phyloP scores from a whole-genome alignment of 1,284 basidiomycete species.

The Moniliella sp. region DNA sequence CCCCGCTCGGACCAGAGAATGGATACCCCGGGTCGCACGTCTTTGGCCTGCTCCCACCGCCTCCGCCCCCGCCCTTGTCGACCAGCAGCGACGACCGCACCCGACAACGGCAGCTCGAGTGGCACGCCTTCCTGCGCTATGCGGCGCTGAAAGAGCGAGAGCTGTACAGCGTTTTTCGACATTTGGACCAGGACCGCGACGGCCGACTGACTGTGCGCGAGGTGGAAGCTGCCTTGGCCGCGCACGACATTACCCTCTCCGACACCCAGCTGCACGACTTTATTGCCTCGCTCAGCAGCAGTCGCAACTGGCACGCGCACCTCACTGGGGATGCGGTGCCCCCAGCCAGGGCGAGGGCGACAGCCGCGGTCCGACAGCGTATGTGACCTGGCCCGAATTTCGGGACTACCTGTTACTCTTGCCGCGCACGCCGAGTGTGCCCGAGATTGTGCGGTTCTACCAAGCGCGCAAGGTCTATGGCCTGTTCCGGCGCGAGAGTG shows the following conservation, averaged over 20 bases:
- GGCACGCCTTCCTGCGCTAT: constrained; percentile 31
- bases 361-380: too few relatives aligned
- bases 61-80: too few relatives aligned
- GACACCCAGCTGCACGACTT: constrained; percentile 23
- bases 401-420: constrained; percentile 29
- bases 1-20: too few relatives aligned
- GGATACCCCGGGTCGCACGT: too few relatives aligned
- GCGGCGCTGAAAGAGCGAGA: constrained; percentile 31
- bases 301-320: too few relatives aligned
- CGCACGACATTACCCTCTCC: too few relatives aligned
- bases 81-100: too few relatives aligned
- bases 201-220: constrained; percentile 21
- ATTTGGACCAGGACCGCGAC: constrained; percentile 27
- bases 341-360: too few relatives aligned
- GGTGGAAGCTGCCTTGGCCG: constrained; percentile 19
- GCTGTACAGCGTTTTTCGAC: constrained; percentile 26
- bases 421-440: constrained; percentile 22
- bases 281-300: constrained; percentile 23
- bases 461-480: constrained; percentile 30
- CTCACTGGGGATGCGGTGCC: too few relatives aligned
- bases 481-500: constrained; percentile 26
- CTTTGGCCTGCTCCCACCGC: too few relatives aligned
- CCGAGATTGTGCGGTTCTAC: constrained; percentile 30
- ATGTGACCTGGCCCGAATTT: constrained; percentile 29
- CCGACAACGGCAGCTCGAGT: constrained; percentile 30